These are phyloP conservation scores for Spinellus fusiger DNA, from an alignment of 192 early-diverging fungal species.

Conservation along the genomic window DNA sequence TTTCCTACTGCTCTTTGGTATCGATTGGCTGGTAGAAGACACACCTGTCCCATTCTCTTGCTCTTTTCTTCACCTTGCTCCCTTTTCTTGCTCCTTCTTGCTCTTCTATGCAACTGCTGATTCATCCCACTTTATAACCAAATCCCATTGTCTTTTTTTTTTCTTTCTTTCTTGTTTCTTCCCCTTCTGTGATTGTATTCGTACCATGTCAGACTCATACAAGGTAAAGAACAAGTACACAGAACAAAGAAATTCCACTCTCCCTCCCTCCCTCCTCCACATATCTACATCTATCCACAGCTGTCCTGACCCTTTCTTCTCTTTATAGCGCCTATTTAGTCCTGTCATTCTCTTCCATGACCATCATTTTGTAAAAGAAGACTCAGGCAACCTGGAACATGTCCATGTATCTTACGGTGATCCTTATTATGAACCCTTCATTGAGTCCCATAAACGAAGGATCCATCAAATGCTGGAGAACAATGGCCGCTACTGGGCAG, in stretches of 20 bases:
- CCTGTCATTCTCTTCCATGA: slow-evolving; percentile 35
- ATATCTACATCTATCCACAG: slow-evolving; percentile 3
- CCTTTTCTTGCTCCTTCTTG: not conserved
- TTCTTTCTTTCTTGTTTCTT: not conserved
- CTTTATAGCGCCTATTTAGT: slow-evolving; percentile 17
- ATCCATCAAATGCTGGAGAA: slow-evolving; percentile 26
- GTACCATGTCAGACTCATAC: not conserved
- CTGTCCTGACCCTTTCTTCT: not conserved
- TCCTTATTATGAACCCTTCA: slow-evolving; percentile 19
- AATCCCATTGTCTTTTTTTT: not conserved
- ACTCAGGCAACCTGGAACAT: slow-evolving; percentile 19
- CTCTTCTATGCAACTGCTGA: not conserved
- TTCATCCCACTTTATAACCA: not conserved
- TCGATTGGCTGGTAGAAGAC: not conserved
- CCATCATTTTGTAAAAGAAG: slow-evolving; percentile 23
- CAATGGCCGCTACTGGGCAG: slow-evolving; percentile 28
- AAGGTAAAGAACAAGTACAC: not conserved
- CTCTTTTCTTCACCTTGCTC: not conserved
- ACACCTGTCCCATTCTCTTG: not conserved
- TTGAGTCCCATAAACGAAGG: slow-evolving; percentile 22
- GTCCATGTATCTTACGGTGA: slow-evolving; percentile 23
- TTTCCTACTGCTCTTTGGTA: slow-evolving; percentile 1
- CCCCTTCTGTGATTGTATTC: too few species aligned
- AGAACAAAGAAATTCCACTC: not conserved
- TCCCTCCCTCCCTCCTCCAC: not conserved